Percentiles rank a stretch among this genome's conserved stretches.
Evolutionary conservation across 768 basidiomycete species (phyloP).

Genomic region (Phylloporus arenicola): DNA sequence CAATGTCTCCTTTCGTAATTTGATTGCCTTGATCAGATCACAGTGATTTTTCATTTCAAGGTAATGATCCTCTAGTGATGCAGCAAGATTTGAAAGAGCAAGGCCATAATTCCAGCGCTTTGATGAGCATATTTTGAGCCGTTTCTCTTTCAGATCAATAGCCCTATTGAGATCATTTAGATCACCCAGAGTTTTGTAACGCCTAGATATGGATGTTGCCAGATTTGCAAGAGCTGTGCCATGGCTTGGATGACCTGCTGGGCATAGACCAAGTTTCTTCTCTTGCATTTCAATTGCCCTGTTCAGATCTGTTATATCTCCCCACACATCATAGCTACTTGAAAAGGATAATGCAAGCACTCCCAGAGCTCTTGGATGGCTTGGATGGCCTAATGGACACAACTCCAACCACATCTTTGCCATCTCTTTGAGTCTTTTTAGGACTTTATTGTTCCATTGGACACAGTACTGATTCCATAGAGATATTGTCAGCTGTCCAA

Average conservation of each 20-base stretch:
- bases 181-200: neutral
- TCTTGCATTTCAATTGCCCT: neutral
- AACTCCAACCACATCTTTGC: neutral
- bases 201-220: neutral
- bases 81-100: neutral
- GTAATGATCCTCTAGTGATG: neutral
- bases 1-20: neutral
- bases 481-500: neutral
- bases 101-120: neutral
- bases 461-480: neutral
- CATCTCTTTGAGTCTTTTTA: neutral
- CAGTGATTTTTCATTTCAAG: neutral
- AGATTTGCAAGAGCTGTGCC: neutral
- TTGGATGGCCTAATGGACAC: neutral
- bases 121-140: neutral
- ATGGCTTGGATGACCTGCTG: neutral
- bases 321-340: no score
- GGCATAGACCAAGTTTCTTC: neutral
- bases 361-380: neutral
- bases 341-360: neutral
- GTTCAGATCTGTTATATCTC: no score
- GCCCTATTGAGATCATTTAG: neutral
- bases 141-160: neutral
- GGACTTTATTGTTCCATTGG: neutral
- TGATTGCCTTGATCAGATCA: neutral